A percentile compares a stretch with the other conserved stretches of the same genome.
phyloP scores from a whole-genome alignment of 106 monocot genomes.

The Allium cepa region DNA sequence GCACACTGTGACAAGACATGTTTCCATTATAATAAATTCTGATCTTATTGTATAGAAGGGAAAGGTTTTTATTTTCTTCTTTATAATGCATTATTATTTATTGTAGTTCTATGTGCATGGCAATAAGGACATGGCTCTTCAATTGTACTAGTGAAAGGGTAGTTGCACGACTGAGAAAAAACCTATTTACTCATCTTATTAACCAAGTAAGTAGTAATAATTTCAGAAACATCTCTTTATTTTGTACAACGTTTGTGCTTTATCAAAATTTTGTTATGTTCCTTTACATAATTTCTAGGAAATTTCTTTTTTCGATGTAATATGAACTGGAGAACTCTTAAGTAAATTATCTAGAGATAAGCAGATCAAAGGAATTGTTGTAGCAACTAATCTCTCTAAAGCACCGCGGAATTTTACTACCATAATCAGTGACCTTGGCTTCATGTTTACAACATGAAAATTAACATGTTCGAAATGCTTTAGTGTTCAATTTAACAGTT shows the following conservation, averaged over 20 bases:
- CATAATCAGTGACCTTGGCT: slow-evolving; percentile 71
- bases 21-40: too few relatives aligned
- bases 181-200: slow-evolving; percentile 85
- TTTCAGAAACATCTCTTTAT: too few relatives aligned
- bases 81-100: slow-evolving; percentile 2
- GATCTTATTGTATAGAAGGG: too few relatives aligned
- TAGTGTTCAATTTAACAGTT: not conserved
- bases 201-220: slow-evolving; percentile 45
- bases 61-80: too few relatives aligned
- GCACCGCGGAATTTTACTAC: slow-evolving; percentile 80
- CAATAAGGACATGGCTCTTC: slow-evolving; percentile 87
- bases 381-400: slow-evolving; percentile 92
- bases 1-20: too few relatives aligned
- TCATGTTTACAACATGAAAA: slow-evolving; percentile 96
- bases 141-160: slow-evolving; percentile 96
- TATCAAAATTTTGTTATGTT: not conserved
- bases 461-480: slow-evolving; percentile 64
- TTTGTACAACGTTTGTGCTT: too few relatives aligned
- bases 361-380: slow-evolving; percentile 95
- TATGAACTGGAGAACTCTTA: slow-evolving; percentile 92
- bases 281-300: slow-evolving; percentile 35
- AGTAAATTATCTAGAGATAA: slow-evolving; percentile 97
- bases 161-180: slow-evolving; percentile 89
- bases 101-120: slow-evolving; percentile 75
- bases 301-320: slow-evolving; percentile 97